These are phyloP conservation scores for Beverwykella pulmonaria DNA, from an alignment of 495 filamentous ascomycete species.

Conservation along the genomic window DNA sequence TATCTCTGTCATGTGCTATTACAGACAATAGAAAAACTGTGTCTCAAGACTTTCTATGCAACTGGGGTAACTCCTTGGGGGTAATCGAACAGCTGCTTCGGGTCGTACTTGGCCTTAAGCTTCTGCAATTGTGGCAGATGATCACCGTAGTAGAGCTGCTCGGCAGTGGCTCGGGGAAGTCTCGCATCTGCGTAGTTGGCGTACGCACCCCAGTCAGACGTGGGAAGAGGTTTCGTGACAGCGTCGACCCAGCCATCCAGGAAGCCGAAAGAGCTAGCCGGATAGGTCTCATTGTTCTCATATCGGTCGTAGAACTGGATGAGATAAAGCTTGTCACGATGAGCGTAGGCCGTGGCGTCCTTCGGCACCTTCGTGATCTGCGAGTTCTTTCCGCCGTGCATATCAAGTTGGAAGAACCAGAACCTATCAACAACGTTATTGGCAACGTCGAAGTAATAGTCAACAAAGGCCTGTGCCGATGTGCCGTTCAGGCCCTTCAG, in stretches of 20 bases:
- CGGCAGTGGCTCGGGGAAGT: conserved; percentile 50
- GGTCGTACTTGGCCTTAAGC: conserved; percentile 60
- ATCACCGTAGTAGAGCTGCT: conserved; percentile 59
- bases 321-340: conserved; percentile 60
- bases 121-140: conserved; percentile 49
- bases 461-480: conserved; percentile 50
- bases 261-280: conserved; percentile 48
- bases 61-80: conserved; percentile 50
- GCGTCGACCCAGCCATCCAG: conserved; percentile 47
- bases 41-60: too few species aligned
- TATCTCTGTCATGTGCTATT: too few species aligned
- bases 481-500: conserved; percentile 43
- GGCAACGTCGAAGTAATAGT: conserved; percentile 44
- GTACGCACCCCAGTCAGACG: conserved; percentile 52
- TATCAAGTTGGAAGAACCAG: conserved; percentile 24
- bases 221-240: conserved; percentile 18
- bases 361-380: conserved; percentile 3
- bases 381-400: conserved; percentile 24
- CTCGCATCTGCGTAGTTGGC: conserved; percentile 70
- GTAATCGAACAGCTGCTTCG: conserved; percentile 60
- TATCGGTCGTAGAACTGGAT: conserved; percentile 55
- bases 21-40: too few species aligned
- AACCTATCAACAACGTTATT: neutral
- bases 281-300: conserved; percentile 42
- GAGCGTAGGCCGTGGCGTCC: conserved; percentile 51